Conservation (phyloP, 208 protist genomes). For the Trypanosoma brucei region DNA sequence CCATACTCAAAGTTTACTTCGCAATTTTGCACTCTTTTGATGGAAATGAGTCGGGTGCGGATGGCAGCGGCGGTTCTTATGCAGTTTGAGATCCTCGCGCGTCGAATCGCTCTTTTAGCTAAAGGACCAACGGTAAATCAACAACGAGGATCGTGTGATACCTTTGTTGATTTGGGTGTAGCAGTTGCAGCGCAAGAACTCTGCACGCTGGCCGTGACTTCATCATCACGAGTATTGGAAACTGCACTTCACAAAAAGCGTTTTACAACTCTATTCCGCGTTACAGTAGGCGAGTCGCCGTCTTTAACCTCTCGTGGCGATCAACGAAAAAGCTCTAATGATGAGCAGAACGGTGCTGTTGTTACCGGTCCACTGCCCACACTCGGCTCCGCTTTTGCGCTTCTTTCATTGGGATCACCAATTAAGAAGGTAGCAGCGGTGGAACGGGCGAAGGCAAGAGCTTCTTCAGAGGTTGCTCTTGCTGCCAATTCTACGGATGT, state of each 20-base stretch:
- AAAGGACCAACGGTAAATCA: too few relatives aligned
- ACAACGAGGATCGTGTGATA: too few relatives aligned
- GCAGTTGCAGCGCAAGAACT: slow-evolving; percentile 10
- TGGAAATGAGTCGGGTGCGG: slow-evolving; percentile 24
- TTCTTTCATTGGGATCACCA: not conserved
- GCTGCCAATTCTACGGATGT: too few relatives aligned
- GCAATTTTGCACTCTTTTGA: slow-evolving; percentile 2
- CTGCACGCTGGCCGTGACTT: slow-evolving; percentile 10
- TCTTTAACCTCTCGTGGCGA: not conserved
- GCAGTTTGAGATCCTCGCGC: slow-evolving; percentile 20
- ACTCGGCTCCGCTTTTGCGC: slow-evolving; percentile 19
- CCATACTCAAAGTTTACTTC: not conserved
- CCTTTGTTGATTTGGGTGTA: not conserved
- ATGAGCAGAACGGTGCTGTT: not conserved
- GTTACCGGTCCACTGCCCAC: not conserved
- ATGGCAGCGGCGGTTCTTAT: slow-evolving; percentile 16
- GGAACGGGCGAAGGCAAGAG: not conserved
- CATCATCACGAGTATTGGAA: slow-evolving; percentile 16
- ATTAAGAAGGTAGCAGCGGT: not conserved
- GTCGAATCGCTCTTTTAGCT: slow-evolving; percentile 4
- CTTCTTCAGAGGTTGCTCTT: too few relatives aligned
- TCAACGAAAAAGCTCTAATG: not conserved
- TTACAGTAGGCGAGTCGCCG: not conserved
- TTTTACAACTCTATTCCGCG: slow-evolving; percentile 13
- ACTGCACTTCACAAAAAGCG: slow-evolving; percentile 10